Evolutionary conservation across 768 basidiomycete genomes (phyloP).

Genomic region (Tubosaeta sp.): DNA sequence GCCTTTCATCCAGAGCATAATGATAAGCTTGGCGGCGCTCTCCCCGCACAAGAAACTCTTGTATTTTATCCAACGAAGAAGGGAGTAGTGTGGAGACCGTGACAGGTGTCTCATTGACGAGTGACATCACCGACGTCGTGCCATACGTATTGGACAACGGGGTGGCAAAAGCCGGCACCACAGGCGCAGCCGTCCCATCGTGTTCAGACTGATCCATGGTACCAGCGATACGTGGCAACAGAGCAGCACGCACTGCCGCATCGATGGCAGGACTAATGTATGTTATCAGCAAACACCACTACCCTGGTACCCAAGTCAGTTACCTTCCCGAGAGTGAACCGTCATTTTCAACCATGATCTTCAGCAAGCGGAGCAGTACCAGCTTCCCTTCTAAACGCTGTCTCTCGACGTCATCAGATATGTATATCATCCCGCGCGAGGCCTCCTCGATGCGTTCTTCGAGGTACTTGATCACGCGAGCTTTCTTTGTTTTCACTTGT

Average conservation of each 20-base stretch:
- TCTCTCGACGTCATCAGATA: conserved; percentile 49
- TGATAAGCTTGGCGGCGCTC: conserved; percentile 83
- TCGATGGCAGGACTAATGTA: conserved; percentile 58
- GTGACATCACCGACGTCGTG: conserved; percentile 11
- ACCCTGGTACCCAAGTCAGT: neutral
- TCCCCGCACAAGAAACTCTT: conserved; percentile 75
- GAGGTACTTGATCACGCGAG: conserved; percentile 72
- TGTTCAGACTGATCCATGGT: conserved; percentile 18
- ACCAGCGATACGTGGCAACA: conserved; percentile 55
- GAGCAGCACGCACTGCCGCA: conserved; percentile 63
- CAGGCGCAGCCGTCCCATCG: conserved; percentile 13
- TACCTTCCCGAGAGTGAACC: conserved; percentile 85
- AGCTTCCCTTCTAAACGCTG: conserved; percentile 72
- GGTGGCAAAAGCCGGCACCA: conserved; percentile 31
- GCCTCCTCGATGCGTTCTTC: conserved; percentile 73
- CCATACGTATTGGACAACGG: conserved; percentile 18
- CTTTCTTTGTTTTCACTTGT: conserved; percentile 80
- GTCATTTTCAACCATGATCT: conserved; percentile 83
- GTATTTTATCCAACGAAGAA: conserved; percentile 70
- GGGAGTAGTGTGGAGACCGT: conserved; percentile 56
- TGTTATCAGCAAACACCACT: conserved; percentile 15
- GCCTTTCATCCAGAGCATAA: conserved; percentile 79
- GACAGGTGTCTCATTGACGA: conserved; percentile 48
- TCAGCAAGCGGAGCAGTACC: conserved; percentile 67
- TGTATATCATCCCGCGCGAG: conserved; percentile 69